These are phyloP conservation scores for Aspergillus egyptiacus DNA, from an alignment of 495 filamentous ascomycete genomes.

Conservation along the genomic window DNA sequence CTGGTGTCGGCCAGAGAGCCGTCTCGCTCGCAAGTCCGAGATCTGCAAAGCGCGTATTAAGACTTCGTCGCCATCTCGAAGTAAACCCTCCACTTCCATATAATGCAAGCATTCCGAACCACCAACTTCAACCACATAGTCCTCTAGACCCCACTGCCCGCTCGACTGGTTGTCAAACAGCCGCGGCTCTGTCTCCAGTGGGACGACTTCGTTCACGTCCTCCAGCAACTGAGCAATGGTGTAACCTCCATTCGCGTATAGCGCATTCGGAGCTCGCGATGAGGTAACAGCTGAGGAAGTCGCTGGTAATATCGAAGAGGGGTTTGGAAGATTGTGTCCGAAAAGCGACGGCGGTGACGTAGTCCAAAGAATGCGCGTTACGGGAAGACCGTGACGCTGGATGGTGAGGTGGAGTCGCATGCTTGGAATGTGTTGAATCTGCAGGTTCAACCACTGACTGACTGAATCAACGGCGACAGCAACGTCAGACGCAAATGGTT, in stretches of 20 bases:
- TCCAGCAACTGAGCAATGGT: constrained; percentile 80
- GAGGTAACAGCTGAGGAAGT: constrained; percentile 33
- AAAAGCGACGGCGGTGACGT: constrained; percentile 34
- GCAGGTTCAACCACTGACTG: no score
- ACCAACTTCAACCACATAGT: constrained; percentile 80
- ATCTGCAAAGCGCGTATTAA: constrained; percentile 75
- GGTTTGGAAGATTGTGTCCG: constrained; percentile 21
- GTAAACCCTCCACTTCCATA: constrained; percentile 58
- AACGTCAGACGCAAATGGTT: not conserved
- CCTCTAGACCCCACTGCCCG: constrained; percentile 79
- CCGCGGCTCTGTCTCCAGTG: constrained; percentile 62
- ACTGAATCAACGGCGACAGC: no score
- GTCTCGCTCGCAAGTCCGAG: constrained; percentile 66
- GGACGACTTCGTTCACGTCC: constrained; percentile 74
- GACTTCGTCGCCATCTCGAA: constrained; percentile 81
- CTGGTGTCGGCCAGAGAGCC: constrained; percentile 74
- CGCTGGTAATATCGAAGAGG: constrained; percentile 22
- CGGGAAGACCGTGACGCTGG: constrained; percentile 72
- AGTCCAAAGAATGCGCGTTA: constrained; percentile 70
- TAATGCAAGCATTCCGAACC: constrained; percentile 92
- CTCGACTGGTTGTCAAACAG: constrained; percentile 34
- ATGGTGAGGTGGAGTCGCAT: constrained; percentile 84
- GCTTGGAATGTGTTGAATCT: constrained; percentile 3
- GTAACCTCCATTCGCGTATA: constrained; percentile 48
- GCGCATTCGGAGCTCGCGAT: constrained; percentile 35